Conservation (phyloP, 2,329 filamentous ascomycete species). For the Dothistroma pini region DNA sequence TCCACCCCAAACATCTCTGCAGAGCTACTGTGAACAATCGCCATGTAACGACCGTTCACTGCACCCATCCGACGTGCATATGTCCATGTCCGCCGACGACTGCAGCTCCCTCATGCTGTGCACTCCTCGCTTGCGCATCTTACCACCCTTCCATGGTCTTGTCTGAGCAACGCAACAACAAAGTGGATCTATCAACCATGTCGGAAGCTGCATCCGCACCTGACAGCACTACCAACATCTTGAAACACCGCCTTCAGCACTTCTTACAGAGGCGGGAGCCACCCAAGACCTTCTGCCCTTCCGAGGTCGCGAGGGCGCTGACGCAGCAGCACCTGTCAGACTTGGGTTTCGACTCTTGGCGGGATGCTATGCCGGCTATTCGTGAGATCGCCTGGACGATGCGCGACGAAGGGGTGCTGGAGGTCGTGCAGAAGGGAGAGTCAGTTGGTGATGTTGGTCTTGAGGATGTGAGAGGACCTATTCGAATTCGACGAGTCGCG, state of each 20-base stretch:
- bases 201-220: conserved; percentile 7
- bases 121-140: neutral
- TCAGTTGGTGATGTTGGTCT: conserved; percentile 33
- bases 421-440: conserved; percentile 49
- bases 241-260: conserved; percentile 22
- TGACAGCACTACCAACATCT: conserved; percentile 8
- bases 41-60: neutral
- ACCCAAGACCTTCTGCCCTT: conserved; percentile 54
- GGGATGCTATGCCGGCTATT: conserved; percentile 46
- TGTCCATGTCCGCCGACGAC: neutral
- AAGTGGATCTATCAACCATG: conserved; percentile 4
- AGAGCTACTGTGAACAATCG: neutral
- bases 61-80: neutral
- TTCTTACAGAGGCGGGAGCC: conserved; percentile 28
- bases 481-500: conserved; percentile 39
- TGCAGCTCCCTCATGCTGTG: neutral
- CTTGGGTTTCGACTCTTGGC: conserved; percentile 39
- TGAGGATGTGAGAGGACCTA: conserved; percentile 45
- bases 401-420: conserved; percentile 41
- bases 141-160: neutral
- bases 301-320: conserved; percentile 48
- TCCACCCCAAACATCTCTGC: neutral
- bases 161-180: neutral
- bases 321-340: conserved; percentile 38
- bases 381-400: conserved; percentile 43